phyloP scores from a whole-genome alignment of 2,329 filamentous ascomycete genomes.

The Metarhizium rileyi region DNA sequence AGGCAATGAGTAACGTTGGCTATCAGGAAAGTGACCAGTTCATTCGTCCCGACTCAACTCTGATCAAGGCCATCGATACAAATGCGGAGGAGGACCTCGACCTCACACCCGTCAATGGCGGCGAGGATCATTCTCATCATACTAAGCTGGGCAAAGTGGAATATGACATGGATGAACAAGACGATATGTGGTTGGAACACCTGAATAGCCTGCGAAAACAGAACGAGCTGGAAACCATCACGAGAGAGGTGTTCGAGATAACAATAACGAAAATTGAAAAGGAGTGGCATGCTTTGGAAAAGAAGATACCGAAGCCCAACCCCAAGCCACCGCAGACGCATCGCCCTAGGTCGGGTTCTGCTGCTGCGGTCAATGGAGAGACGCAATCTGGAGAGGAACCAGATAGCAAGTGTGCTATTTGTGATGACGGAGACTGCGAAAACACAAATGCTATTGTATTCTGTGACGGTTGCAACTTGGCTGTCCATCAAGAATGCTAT shows the following conservation, averaged over 20 bases:
- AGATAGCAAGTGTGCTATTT: slow-evolving; percentile 95
- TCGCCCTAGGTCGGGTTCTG: slow-evolving; percentile 83
- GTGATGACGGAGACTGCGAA: slow-evolving; percentile 98
- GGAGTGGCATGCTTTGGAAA: slow-evolving; percentile 94
- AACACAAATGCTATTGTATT: slow-evolving; percentile 99
- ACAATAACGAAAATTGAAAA: slow-evolving; percentile 99
- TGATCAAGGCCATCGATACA: slow-evolving; percentile 54
- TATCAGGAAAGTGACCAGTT: slow-evolving; percentile 94
- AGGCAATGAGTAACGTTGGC: slow-evolving; percentile 89
- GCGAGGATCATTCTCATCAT: slow-evolving; percentile 21
- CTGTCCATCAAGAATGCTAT: slow-evolving; percentile 97
- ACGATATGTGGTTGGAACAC: slow-evolving; percentile 87
- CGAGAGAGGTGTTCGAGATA: slow-evolving; percentile 90
- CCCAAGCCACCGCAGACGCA: slow-evolving; percentile 94
- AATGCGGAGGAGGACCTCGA: slow-evolving; percentile 52
- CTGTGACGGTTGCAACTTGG: slow-evolving; percentile 93
- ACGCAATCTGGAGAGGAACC: slow-evolving; percentile 77
- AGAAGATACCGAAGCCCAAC: slow-evolving; percentile 92
- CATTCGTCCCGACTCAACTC: slow-evolving; percentile 61
- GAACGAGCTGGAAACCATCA: slow-evolving; percentile 70
- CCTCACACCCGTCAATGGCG: slow-evolving; percentile 21
- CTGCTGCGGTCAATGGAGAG: slow-evolving; percentile 91
- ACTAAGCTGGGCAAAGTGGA: slow-evolving; percentile 69
- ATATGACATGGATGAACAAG: slow-evolving; percentile 99
- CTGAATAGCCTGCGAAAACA: slow-evolving; percentile 70